Conservation (phyloP, 352 stramenopile genomes). For the Phytophthora chlamydospora region DNA sequence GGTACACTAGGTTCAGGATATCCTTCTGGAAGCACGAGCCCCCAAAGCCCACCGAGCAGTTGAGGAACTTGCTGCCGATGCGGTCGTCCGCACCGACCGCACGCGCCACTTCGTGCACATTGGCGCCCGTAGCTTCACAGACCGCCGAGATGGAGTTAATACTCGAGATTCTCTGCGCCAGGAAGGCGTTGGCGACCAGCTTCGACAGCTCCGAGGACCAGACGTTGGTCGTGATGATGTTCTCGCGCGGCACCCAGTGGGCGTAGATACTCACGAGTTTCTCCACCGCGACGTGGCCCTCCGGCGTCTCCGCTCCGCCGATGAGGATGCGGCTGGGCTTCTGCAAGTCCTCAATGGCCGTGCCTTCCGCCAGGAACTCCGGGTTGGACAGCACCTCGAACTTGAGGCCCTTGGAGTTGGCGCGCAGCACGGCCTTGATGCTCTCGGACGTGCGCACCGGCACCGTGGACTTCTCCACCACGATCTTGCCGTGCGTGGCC, state of each 20-base stretch:
- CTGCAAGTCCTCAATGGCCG: conserved; percentile 97
- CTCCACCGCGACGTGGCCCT: conserved; percentile 89
- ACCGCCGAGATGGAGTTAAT: conserved; percentile 99
- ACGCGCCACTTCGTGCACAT: conserved; percentile 98
- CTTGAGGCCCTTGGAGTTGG: conserved; percentile 93
- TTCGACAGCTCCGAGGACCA: conserved; percentile 99
- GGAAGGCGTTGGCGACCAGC: conserved; percentile 99
- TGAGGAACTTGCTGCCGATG: conserved; percentile 98
- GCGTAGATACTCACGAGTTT: conserved; percentile 96
- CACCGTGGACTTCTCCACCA: conserved; percentile 99
- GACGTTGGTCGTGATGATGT: conserved; percentile 99
- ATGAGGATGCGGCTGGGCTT: conserved; percentile 97
- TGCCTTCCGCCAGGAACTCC: conserved; percentile 99
- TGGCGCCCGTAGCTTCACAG: conserved; percentile 97
- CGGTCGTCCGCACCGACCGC: conserved; percentile 98
- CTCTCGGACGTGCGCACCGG: conserved; percentile 98
- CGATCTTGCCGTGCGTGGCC: conserved; percentile 95
- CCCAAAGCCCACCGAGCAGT: conserved; percentile 98
- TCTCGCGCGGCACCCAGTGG: conserved; percentile 95
- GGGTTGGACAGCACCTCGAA: conserved; percentile 99
- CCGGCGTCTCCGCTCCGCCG: conserved; percentile 94
- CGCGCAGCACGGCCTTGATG: conserved; percentile 95
- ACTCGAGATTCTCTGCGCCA: conserved; percentile 98
- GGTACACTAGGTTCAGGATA: conserved; percentile 99
- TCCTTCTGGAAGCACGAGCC: conserved; percentile 87